Conservation (phyloP, 2,329 filamentous ascomycete species). For the Penicillium sp. region DNA sequence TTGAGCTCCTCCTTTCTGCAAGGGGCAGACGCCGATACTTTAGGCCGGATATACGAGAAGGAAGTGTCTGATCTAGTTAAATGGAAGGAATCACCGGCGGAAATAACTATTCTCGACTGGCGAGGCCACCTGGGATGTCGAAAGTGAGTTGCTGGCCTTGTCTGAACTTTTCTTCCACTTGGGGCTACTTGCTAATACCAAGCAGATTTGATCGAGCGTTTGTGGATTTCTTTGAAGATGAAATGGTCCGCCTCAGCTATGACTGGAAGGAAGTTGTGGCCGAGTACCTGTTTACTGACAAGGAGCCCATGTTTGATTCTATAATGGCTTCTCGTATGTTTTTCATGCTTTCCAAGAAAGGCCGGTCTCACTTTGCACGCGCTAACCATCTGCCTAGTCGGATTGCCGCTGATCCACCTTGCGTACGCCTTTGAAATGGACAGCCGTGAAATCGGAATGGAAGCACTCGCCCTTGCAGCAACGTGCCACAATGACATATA, state of each 20-base stretch:
- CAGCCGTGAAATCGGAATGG: slow-evolving; percentile 81
- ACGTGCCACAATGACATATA: slow-evolving; percentile 58
- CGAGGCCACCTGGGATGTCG: slow-evolving; percentile 74
- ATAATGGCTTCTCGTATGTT: slow-evolving; percentile 72
- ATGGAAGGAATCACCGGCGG: slow-evolving; percentile 80
- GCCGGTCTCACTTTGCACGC: background rate
- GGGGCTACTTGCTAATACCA: slow-evolving; percentile 2
- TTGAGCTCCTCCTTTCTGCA: slow-evolving; percentile 83
- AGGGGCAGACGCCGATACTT: slow-evolving; percentile 67
- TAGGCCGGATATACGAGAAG: slow-evolving; percentile 77
- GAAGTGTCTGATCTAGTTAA: slow-evolving; percentile 69
- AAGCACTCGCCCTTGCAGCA: slow-evolving; percentile 70
- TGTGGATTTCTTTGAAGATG: slow-evolving; percentile 93
- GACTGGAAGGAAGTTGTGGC: slow-evolving; percentile 77
- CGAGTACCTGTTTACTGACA: slow-evolving; percentile 66
- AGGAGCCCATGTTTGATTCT: slow-evolving; percentile 76
- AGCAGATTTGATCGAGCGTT: slow-evolving; percentile 79
- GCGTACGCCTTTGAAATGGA: slow-evolving; percentile 91
- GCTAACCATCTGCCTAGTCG: slow-evolving; percentile 57
- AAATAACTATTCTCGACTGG: slow-evolving; percentile 84
- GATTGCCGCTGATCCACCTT: slow-evolving; percentile 88
- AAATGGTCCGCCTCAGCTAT: slow-evolving; percentile 72
- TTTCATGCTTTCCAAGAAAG: background rate
- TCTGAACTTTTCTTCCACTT: background rate
- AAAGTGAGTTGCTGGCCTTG: slow-evolving; percentile 45